A percentile compares a stretch with the other conserved stretches of the same genome.
These are phyloP conservation scores for Gossypium bickii DNA, from an alignment of 345 rosid species.

Conservation along the genomic window DNA sequence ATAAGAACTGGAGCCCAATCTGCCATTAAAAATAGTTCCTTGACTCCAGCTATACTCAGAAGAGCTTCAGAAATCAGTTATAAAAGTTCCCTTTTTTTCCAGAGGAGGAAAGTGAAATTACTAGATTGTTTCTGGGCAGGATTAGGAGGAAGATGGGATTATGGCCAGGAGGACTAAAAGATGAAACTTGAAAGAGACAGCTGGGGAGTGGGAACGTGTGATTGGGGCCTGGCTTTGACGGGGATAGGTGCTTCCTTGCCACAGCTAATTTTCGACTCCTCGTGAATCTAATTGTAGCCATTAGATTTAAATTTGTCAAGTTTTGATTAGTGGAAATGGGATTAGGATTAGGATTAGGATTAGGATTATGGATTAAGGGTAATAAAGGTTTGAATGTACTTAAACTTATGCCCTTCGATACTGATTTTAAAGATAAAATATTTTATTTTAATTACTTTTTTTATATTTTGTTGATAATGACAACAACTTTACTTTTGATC, in stretches of 20 bases:
- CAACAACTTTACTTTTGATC: not conserved
- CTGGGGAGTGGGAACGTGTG: not conserved
- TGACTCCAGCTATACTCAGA: not conserved
- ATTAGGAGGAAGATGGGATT: not conserved
- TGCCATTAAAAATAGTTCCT: conserved; percentile 41
- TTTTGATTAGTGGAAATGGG: not conserved
- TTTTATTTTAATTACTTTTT: not conserved
- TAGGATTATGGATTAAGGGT: not conserved
- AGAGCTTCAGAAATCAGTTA: conserved; percentile 1
- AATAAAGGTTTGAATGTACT: not conserved
- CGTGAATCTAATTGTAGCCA: not conserved
- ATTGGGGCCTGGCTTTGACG: not conserved
- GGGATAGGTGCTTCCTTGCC: not conserved
- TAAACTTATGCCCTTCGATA: not conserved
- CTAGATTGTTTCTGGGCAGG: not conserved
- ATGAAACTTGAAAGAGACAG: not conserved
- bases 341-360: not conserved
- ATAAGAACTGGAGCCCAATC: conserved; percentile 94
- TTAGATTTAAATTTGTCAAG: not conserved
- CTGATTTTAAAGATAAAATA: not conserved
- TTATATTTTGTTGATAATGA: not conserved
- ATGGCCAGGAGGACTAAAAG: not conserved
- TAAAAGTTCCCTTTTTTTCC: not conserved
- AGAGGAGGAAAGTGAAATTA: not conserved
- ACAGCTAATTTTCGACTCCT: not conserved